Base-by-base conservation (phyloP, 495 filamentous ascomycete genomes). In the Massariosphaeria phaeospora region DNA sequence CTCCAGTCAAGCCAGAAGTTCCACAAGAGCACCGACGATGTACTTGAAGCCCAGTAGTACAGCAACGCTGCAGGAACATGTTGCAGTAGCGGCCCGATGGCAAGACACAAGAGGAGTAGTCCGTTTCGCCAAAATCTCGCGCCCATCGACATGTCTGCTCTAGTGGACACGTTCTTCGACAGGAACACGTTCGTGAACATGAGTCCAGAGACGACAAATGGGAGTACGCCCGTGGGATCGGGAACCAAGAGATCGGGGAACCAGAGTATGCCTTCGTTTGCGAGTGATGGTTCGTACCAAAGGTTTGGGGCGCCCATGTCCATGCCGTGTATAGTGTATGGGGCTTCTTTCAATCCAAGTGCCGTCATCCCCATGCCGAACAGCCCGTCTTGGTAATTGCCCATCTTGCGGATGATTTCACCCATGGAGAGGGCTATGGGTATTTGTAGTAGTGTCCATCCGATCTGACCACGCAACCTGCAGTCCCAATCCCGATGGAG, bases 241-340 rank as follows among this genome's bases (percentile, higher is more conserved):
- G 84, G 72, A 5, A 71, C 73, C 12, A 84, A 73, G 4, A 97
- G 79, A 68, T 95, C 78, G 3, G 79, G 75, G 65, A 93, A 91
- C 89, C 89, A 97, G 6, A 89, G 73, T 2, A 79, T 79, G 10
- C 91, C 91, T 57, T 88, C 91, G 1, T 69, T 71, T 0, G 76
- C 75, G 5, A 91, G 64, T 20, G 75, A 71, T 0, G 78, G 76
- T 59, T 88, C 80, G 39, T 79, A 54, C 40, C 53, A 64, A 1
- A 26, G 45, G 13, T 33, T 53, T 30, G 35, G 18, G 21, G 43
- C 15, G 5, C 29, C 8, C 24, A 10, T 7, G 29, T 1, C 15
- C 24, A 31, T 2, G 2, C 43, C 24, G 15, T 36, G n/a, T 18
- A 51, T 3, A 20, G 21, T 21, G 18, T 4, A 25, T 21, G 18